Evolutionary conservation across 257 asterid genomes (phyloP).

Genomic region (Osmanthus fragrans): DNA sequence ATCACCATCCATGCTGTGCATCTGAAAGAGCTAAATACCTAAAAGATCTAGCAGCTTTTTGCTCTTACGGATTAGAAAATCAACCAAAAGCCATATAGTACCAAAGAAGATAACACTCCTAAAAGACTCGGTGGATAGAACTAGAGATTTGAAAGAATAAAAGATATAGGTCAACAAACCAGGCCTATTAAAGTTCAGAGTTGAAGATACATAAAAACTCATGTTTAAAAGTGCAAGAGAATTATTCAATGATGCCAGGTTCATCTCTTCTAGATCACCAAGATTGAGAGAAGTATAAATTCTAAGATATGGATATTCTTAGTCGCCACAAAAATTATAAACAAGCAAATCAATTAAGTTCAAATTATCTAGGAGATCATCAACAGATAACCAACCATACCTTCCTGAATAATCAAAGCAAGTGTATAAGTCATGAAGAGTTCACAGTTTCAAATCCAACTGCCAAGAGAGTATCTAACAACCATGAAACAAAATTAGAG

Average conservation of each 20-base stretch:
- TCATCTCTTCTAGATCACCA: background rate
- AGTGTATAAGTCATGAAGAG: conserved; percentile 78
- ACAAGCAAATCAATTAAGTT: conserved; percentile 4
- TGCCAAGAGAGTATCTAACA: conserved; percentile 89
- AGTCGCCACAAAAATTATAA: conserved; percentile 11
- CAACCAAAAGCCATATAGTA: background rate
- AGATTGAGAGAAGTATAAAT: conserved; percentile 9
- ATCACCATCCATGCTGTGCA: background rate
- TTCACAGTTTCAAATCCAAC: conserved; percentile 65
- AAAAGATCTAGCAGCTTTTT: background rate
- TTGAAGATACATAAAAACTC: background rate
- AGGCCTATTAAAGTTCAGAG: too few species aligned
- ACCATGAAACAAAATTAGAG: conserved; percentile 25
- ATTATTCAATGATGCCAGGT: conserved; percentile 1
- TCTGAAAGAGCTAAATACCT: conserved; percentile 1
- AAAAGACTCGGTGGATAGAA: too few species aligned
- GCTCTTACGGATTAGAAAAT: background rate
- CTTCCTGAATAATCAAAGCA: conserved; percentile 93
- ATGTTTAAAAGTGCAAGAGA: conserved; percentile 7
- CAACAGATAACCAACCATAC: conserved; percentile 41
- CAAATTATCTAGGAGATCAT: conserved; percentile 22
- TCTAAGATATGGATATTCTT: conserved; percentile 8
- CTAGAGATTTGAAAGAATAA: too few species aligned
- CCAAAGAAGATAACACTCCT: background rate
- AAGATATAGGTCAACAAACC: too few species aligned